phyloP scores from a whole-genome alignment of 768 basidiomycete genomes.

The Amanita subjunquillea region DNA sequence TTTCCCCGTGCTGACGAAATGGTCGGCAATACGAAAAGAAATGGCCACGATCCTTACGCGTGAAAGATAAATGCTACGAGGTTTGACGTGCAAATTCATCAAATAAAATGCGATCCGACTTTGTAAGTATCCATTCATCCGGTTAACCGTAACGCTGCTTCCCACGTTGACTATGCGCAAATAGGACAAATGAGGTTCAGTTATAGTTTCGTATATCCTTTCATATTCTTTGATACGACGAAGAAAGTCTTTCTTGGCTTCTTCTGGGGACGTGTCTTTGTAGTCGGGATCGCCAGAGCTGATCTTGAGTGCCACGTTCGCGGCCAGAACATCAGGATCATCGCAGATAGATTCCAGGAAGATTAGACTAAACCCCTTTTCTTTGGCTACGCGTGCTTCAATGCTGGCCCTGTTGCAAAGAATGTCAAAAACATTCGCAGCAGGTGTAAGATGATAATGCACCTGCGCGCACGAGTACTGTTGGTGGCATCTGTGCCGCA shows the following conservation, averaged over 20 bases:
- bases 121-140: conserved; percentile 91
- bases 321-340: conserved; percentile 88
- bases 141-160: conserved; percentile 71
- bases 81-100: conserved; percentile 97
- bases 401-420: conserved; percentile 57
- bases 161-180: conserved; percentile 92
- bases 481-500: conserved; percentile 81
- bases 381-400: conserved; percentile 70
- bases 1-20: conserved; percentile 80
- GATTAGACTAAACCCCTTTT: conserved; percentile 80
- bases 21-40: conserved; percentile 4
- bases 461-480: conserved; percentile 72
- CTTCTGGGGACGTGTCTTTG: conserved; percentile 74
- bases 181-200: conserved; percentile 84
- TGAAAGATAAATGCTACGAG: conserved; percentile 93
- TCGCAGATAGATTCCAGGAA: conserved; percentile 95
- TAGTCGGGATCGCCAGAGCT: conserved; percentile 97
- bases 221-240: conserved; percentile 91
- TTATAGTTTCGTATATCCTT: conserved; percentile 89
- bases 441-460: neutral
- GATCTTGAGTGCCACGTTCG: conserved; percentile 95
- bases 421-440: neutral
- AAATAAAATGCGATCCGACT: conserved; percentile 97
- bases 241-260: conserved; percentile 84
- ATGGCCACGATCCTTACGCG: conserved; percentile 38